Conservation (phyloP, 306 rosid species). For the Quercus mongolica region DNA sequence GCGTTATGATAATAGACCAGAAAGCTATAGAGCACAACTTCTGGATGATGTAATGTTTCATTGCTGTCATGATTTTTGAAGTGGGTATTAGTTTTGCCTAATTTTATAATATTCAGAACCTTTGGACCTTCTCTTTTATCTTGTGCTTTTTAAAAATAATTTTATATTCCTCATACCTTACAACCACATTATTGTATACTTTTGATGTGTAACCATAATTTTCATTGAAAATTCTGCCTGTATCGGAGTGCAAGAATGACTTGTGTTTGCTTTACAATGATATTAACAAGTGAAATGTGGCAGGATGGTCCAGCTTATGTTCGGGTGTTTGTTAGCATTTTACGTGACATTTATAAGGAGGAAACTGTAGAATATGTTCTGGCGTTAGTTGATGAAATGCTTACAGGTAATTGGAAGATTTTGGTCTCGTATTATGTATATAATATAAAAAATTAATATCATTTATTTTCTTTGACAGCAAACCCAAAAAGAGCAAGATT, state of each 20-base stretch:
- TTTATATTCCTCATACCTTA: neutral
- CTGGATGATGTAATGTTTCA: conserved; percentile 66
- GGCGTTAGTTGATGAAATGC: conserved; percentile 88
- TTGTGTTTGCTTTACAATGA: conserved; percentile 11
- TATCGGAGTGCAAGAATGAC: neutral
- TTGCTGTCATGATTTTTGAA: neutral
- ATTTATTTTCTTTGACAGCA: conserved; percentile 43
- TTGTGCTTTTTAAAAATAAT: neutral
- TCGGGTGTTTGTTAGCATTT: conserved; percentile 71
- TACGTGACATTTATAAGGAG: conserved; percentile 84
- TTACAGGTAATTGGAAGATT: conserved; percentile 55
- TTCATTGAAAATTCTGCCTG: neutral
- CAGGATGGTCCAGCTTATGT: conserved; percentile 97
- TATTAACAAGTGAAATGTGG: conserved; percentile 25
- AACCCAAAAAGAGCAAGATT: conserved; percentile 87
- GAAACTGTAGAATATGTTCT: conserved; percentile 92
- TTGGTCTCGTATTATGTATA: neutral
- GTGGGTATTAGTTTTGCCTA: neutral
- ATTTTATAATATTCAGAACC: neutral
- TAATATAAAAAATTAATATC: conserved; percentile 4
- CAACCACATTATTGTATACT: neutral
- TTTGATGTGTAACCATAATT: neutral
- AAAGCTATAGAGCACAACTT: conserved; percentile 80
- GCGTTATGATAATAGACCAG: conserved; percentile 84
- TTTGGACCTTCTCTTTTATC: neutral